Percentiles rank a stretch among this genome's conserved stretches.
These are phyloP conservation scores for Leccinum olivaceopallidum DNA, from an alignment of 768 basidiomycete genomes.

Conservation along the genomic window DNA sequence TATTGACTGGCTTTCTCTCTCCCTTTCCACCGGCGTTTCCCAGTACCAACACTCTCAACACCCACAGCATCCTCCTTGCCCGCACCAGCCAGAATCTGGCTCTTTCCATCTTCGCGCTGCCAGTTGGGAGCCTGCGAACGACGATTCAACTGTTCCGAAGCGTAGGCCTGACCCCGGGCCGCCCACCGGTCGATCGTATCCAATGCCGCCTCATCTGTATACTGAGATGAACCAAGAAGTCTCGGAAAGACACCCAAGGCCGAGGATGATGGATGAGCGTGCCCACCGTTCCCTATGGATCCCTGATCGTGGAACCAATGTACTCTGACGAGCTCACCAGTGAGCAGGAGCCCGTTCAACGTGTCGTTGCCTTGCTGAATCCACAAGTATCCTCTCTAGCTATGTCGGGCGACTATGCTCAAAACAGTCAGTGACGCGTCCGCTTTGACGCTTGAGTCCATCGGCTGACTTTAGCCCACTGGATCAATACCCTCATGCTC, in stretches of 20 bases:
- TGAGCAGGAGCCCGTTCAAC: constrained; percentile 30
- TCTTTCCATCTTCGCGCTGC: constrained; percentile 60
- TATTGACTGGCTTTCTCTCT: constrained; percentile 4
- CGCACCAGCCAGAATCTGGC: constrained; percentile 29
- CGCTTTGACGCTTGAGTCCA: constrained; percentile 6
- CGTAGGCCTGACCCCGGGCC: constrained; percentile 37
- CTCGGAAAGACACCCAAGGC: constrained; percentile 27
- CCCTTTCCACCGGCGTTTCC: constrained; percentile 24
- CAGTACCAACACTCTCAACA: constrained; percentile 33
- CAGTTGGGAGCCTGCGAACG: constrained; percentile 49
- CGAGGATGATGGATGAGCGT: constrained; percentile 34
- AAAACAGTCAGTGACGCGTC: constrained; percentile 41
- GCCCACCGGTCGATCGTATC: constrained; percentile 36
- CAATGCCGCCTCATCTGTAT: constrained; percentile 34
- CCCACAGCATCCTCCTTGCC: constrained; percentile 28
- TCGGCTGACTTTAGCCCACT: constrained; percentile 24
- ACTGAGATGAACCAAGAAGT: constrained; percentile 37
- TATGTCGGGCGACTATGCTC: constrained; percentile 43
- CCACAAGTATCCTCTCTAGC: constrained; percentile 31
- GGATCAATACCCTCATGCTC: constrained; percentile 35
- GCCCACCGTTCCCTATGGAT: constrained; percentile 40
- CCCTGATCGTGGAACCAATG: constrained; percentile 45
- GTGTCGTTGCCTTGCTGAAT: constrained; percentile 17
- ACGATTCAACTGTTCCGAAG: constrained; percentile 37
- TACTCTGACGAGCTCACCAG: constrained; percentile 62